Evolutionary conservation across 768 basidiomycete species (phyloP).

Genomic region (Mycena maculata): DNA sequence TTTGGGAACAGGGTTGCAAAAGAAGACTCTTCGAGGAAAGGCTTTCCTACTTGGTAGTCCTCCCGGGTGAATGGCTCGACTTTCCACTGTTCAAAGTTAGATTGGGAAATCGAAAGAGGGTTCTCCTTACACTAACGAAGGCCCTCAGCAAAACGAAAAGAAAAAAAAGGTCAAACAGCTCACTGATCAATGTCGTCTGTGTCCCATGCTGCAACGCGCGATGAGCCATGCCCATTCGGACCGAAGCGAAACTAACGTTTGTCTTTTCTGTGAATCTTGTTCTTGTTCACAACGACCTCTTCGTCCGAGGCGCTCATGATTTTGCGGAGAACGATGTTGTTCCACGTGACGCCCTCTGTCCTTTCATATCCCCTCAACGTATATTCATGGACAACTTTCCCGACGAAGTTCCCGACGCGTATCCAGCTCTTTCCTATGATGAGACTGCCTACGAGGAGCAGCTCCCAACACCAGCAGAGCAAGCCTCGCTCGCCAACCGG

Average conservation of each 20-base stretch:
- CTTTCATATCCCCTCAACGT: conserved; percentile 12
- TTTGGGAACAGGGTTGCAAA: conserved; percentile 99
- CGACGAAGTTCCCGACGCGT: conserved; percentile 48
- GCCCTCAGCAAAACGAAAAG: conserved; percentile 19
- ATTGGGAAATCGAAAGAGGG: not conserved
- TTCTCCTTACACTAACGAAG: conserved; percentile 55
- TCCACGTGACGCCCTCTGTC: conserved; percentile 13
- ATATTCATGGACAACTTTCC: conserved; percentile 62
- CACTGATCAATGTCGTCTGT: conserved; percentile 99
- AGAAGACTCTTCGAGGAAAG: conserved; percentile 95
- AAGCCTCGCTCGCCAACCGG: conserved; percentile 67
- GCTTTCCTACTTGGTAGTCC: conserved; percentile 80
- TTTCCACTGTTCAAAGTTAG: conserved; percentile 74
- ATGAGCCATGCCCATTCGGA: conserved; percentile 15
- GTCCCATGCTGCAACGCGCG: conserved; percentile 84
- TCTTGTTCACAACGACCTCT: conserved; percentile 73
- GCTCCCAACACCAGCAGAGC: conserved; percentile 50
- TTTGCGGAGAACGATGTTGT: not conserved
- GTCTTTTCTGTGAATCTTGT: conserved; percentile 91
- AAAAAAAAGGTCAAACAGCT: conserved; percentile 48
- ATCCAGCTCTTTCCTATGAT: conserved; percentile 62
- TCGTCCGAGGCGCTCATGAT: conserved; percentile 54
- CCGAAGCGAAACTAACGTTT: conserved; percentile 75
- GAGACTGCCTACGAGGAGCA: conserved; percentile 71
- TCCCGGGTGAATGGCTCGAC: conserved; percentile 78